Evolutionary conservation across 2,329 filamentous ascomycete species (phyloP).

Genomic region (Exophiala alcalophila): DNA sequence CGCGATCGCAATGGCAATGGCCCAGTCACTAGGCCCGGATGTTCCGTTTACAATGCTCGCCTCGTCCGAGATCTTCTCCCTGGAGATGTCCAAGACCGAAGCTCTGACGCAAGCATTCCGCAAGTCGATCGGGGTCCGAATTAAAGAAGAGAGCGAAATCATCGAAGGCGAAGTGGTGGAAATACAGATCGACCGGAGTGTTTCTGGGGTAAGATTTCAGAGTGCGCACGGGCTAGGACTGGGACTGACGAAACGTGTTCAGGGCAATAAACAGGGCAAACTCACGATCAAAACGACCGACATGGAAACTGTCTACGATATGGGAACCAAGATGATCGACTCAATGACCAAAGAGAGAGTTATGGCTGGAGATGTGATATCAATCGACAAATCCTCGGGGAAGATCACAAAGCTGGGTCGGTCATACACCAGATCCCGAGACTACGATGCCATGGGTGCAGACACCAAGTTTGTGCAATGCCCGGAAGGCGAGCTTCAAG

Average conservation of each 20-base stretch:
- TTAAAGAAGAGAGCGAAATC: slow-evolving; percentile 98
- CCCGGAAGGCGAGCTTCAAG: slow-evolving; percentile 94
- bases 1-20: slow-evolving; percentile 98
- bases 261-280: slow-evolving; percentile 95
- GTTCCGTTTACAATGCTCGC: slow-evolving; percentile 96
- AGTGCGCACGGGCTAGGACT: slow-evolving; percentile 12
- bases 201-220: slow-evolving; percentile 65
- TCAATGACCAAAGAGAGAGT: slow-evolving; percentile 99
- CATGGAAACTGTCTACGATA: slow-evolving; percentile 99
- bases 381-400: slow-evolving; percentile 96
- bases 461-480: slow-evolving; percentile 98
- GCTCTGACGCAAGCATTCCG: slow-evolving; percentile 97
- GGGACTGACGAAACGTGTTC: slow-evolving; percentile 17
- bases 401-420: slow-evolving; percentile 97
- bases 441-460: slow-evolving; percentile 98
- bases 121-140: slow-evolving; percentile 95
- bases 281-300: slow-evolving; percentile 99
- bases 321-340: slow-evolving; percentile 99
- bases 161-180: slow-evolving; percentile 99
- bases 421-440: slow-evolving; percentile 88
- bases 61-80: slow-evolving; percentile 94
- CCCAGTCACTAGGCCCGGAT: slow-evolving; percentile 88
- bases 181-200: slow-evolving; percentile 95
- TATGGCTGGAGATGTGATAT: slow-evolving; percentile 97
- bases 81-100: slow-evolving; percentile 99